Evolutionary conservation across 345 rosid species (phyloP).

Genomic region (Bruguiera gymnorhiza): DNA sequence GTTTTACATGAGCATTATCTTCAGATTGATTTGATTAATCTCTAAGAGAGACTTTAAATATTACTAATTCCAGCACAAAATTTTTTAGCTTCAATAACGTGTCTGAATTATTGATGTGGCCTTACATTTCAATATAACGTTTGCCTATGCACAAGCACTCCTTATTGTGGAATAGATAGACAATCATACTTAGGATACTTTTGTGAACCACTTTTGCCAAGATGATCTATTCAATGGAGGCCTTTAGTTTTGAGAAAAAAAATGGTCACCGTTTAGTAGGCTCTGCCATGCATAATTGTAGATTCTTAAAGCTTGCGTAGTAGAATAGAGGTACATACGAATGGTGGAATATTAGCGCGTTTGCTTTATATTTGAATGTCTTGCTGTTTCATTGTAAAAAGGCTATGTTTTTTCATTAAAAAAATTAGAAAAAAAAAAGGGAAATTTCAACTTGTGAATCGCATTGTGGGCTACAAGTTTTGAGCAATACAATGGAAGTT

Average conservation of each 20-base stretch:
- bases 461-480: slow-evolving; percentile 11
- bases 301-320: slow-evolving; percentile 16
- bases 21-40: no score
- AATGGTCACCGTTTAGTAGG: background rate
- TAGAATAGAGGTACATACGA: no score
- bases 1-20: no score
- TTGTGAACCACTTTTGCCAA: slow-evolving; percentile 17
- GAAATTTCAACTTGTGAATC: background rate
- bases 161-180: slow-evolving; percentile 22
- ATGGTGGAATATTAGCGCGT: no score
- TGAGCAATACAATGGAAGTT: slow-evolving; percentile 19
- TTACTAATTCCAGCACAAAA: no score
- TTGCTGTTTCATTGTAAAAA: background rate
- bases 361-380: no score
- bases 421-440: background rate
- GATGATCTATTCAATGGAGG: slow-evolving; percentile 30
- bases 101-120: no score
- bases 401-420: background rate
- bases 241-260: slow-evolving; percentile 47
- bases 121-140: no score
- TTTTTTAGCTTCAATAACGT: no score
- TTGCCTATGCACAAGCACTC: slow-evolving; percentile 17
- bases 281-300: slow-evolving; percentile 8
- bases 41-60: no score
- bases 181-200: background rate